phyloP scores from a whole-genome alignment of 1,284 basidiomycete genomes.

The Vanrija sp. region DNA sequence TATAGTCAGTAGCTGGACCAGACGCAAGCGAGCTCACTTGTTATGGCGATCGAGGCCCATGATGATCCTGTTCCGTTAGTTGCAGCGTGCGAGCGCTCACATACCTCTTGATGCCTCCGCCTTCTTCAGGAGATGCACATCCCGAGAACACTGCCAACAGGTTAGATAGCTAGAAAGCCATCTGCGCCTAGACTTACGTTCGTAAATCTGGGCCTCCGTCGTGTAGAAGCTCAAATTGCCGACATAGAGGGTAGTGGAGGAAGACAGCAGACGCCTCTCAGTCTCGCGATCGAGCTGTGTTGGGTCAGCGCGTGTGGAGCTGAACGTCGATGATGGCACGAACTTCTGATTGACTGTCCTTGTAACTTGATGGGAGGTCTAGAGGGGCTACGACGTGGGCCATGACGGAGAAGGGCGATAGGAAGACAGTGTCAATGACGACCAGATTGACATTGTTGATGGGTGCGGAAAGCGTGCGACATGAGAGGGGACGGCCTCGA shows the following conservation, averaged over 20 bases:
- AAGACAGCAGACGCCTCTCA: slow-evolving; percentile 52
- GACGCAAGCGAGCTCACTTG: slow-evolving; percentile 54
- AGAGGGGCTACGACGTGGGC: slow-evolving; percentile 77
- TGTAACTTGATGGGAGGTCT: slow-evolving; percentile 92
- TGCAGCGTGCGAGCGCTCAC: background rate
- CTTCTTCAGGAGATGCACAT: slow-evolving; percentile 82
- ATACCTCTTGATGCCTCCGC: slow-evolving; percentile 86
- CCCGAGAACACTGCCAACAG: slow-evolving; percentile 71
- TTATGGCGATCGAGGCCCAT: slow-evolving; percentile 98
- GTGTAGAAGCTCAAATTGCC: slow-evolving; percentile 97
- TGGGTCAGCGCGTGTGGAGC: background rate
- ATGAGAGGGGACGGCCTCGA: background rate
- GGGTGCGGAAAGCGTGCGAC: background rate
- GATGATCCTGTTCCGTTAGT: slow-evolving; percentile 63
- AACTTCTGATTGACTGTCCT: slow-evolving; percentile 77
- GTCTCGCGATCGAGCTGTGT: slow-evolving; percentile 46
- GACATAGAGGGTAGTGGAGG: slow-evolving; percentile 64
- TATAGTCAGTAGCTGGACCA: slow-evolving; percentile 40
- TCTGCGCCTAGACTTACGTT: slow-evolving; percentile 50
- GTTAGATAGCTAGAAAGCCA: background rate
- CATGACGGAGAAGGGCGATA: slow-evolving; percentile 56
- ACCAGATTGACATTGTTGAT: background rate
- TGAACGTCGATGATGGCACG: no score
- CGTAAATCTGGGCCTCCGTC: slow-evolving; percentile 99
- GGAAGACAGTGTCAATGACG: background rate